Conservation (phyloP, 1,284 basidiomycete species). For the Heliocybe sulcata region DNA sequence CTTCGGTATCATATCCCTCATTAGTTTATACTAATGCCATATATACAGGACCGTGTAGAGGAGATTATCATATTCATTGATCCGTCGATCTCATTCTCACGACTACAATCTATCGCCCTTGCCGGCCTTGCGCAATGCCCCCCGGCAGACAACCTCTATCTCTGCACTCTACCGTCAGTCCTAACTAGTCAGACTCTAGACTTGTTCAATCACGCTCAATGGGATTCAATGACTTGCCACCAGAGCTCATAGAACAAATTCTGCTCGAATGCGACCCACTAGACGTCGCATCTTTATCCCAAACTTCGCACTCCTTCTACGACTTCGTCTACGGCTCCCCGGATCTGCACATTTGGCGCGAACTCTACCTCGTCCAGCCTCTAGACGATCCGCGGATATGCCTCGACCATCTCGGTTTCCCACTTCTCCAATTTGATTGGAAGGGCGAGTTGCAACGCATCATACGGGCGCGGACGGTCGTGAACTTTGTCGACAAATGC, state of each 20-base stretch:
- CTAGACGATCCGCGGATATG: slow-evolving; percentile 53
- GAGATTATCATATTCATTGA: too few relatives aligned
- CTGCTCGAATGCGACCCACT: slow-evolving; percentile 46
- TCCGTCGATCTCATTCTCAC: too few relatives aligned
- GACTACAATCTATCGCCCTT: too few relatives aligned
- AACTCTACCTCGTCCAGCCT: slow-evolving; percentile 47
- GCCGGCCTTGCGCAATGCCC: too few relatives aligned
- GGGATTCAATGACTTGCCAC: slow-evolving; percentile 32
- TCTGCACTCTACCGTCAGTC: too few relatives aligned
- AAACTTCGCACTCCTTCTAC: slow-evolving; percentile 37
- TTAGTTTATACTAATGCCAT: too few relatives aligned
- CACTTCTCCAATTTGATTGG: slow-evolving; percentile 39
- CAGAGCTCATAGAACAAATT: slow-evolving; percentile 49
- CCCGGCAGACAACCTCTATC: too few relatives aligned
- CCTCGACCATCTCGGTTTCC: slow-evolving; percentile 32
- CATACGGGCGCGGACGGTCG: slow-evolving; percentile 38
- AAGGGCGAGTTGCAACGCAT: slow-evolving; percentile 40
- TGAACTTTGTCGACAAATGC: slow-evolving; percentile 25
- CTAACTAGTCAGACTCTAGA: neutral
- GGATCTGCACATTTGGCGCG: slow-evolving; percentile 50
- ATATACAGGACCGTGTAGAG: too few relatives aligned
- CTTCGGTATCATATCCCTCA: too few relatives aligned
- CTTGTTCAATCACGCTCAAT: neutral
- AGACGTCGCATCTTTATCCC: slow-evolving; percentile 41
- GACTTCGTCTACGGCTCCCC: slow-evolving; percentile 35